Percentiles rank a stretch among this genome's conserved stretches.
phyloP scores from a whole-genome alignment of 2,329 filamentous ascomycete species.

The Botryotinia convoluta region DNA sequence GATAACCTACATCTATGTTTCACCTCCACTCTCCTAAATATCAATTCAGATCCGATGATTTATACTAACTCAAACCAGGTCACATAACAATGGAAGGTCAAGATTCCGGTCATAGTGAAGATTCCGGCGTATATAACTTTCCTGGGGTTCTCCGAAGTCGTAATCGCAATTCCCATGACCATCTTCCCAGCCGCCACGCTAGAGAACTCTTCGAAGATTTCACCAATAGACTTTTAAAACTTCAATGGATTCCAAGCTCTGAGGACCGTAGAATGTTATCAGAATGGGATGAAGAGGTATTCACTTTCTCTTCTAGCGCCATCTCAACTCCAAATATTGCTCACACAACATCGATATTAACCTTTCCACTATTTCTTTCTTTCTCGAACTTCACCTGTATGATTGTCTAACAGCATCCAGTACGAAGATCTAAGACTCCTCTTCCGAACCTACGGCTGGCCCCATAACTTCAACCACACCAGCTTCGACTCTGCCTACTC shows the following conservation, averaged over 20 bases:
- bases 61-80: background rate
- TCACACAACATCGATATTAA: background rate
- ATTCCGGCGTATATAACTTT: background rate
- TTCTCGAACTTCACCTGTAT: background rate
- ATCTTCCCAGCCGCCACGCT: constrained; percentile 18
- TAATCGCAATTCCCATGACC: background rate
- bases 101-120: background rate
- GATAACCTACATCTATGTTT: background rate
- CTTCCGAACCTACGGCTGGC: constrained; percentile 7
- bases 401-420: background rate
- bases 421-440: background rate
- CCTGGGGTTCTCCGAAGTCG: background rate
- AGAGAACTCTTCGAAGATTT: constrained; percentile 22
- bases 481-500: constrained; percentile 2
- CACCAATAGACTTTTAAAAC: constrained; percentile 16
- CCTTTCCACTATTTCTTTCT: background rate
- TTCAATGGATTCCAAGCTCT: constrained; percentile 23
- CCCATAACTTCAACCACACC: background rate
- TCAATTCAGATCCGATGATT: background rate
- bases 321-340: background rate
- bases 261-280: background rate
- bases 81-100: constrained; percentile 12
- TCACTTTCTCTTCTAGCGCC: no score
- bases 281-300: background rate
- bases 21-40: background rate